These are phyloP conservation scores for Dryadomyces sulphureus DNA, from an alignment of 2,329 filamentous ascomycete species.

Conservation along the genomic window DNA sequence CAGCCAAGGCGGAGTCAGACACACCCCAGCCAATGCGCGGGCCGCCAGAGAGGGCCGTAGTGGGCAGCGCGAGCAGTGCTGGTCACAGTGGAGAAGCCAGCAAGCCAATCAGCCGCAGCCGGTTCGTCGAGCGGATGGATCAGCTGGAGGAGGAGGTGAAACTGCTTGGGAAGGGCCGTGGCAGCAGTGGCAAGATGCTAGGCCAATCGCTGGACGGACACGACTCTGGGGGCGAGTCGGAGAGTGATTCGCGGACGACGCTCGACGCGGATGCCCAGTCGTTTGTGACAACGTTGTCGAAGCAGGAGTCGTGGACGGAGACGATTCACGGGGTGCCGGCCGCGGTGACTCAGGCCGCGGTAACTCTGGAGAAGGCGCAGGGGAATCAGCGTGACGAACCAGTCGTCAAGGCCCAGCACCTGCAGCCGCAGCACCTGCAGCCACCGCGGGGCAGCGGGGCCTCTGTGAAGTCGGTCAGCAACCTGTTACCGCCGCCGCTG, in stretches of 20 bases:
- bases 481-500: not conserved
- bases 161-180: not conserved
- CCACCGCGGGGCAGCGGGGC: too few species aligned
- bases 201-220: too few species aligned
- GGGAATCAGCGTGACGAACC: too few species aligned
- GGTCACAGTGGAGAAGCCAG: not conserved
- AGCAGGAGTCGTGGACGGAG: slow-evolving; percentile 2
- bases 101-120: slow-evolving; percentile 2
- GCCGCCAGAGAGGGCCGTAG: not conserved
- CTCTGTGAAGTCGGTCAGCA: not conserved
- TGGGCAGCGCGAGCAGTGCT: not conserved
- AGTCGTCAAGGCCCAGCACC: too few species aligned
- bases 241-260: slow-evolving; percentile 8
- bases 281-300: slow-evolving; percentile 13
- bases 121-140: slow-evolving; percentile 3
- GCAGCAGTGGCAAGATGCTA: too few species aligned
- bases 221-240: too few species aligned
- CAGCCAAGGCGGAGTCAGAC: not conserved
- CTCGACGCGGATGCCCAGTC: slow-evolving; percentile 15
- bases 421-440: too few species aligned
- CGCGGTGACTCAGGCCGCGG: too few species aligned
- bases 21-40: not conserved
- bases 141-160: slow-evolving; percentile 2
- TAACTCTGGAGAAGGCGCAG: slow-evolving; percentile 2
- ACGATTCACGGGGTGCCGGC: too few species aligned